Conservation (phyloP, 495 filamentous ascomycete species). For the Aspergillus incahuasiensis region DNA sequence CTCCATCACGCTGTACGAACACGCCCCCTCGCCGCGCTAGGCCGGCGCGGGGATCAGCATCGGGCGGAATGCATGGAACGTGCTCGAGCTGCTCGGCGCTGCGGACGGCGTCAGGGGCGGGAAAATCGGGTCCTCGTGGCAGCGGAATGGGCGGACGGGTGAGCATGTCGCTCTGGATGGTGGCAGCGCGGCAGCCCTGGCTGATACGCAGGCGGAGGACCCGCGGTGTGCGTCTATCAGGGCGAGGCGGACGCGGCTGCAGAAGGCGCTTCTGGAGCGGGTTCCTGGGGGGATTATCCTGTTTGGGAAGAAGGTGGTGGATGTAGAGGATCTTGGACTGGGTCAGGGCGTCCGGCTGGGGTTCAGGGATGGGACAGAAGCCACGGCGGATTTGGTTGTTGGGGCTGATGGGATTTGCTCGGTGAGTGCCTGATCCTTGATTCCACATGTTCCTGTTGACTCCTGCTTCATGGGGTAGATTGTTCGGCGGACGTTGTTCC, state of each 20-base stretch:
- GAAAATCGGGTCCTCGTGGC: conserved; percentile 6
- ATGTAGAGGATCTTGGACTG: not conserved
- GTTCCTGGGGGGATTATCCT: not conserved
- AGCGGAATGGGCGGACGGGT: not conserved
- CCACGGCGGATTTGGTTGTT: conserved; percentile 43
- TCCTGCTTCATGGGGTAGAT: not conserved
- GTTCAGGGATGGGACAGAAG: conserved; percentile 30
- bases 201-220: not conserved
- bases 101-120: conserved; percentile 31
- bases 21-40: conserved; percentile 39
- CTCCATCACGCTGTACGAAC: conserved; percentile 43
- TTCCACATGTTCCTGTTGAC: too few species aligned
- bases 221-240: not conserved
- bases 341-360: not conserved
- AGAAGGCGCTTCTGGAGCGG: not conserved
- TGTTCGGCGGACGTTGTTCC: not conserved
- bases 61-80: conserved; percentile 30
- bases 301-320: conserved; percentile 1
- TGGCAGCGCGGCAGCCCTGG: not conserved
- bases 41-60: conserved; percentile 47
- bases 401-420: conserved; percentile 51
- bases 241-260: not conserved
- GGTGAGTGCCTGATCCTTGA: too few species aligned
- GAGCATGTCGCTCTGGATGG: not conserved
- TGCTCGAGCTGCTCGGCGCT: conserved; percentile 43